Base-by-base conservation (phyloP, 2,329 filamentous ascomycete genomes). In the Waltergamsia citrina region DNA sequence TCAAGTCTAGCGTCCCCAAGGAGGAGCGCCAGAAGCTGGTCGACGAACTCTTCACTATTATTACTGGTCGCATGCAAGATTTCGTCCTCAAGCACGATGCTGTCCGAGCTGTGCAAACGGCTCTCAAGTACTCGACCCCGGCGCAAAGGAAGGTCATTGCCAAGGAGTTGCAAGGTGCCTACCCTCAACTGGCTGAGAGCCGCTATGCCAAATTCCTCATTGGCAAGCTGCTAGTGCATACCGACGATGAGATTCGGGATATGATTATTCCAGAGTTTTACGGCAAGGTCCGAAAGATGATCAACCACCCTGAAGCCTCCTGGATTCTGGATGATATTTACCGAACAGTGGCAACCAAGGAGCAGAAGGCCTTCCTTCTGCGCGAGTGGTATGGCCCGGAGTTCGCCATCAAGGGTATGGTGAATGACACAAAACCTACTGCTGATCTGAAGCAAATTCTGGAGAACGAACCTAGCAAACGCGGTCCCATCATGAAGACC, bases 301-400 rank as follows among this genome's bases (percentile, higher is more conserved):
- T 96, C 56, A 92, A 94, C 57, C 92, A 98, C 59, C 77, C 90
- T 2, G 93, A 98, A 60, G 92, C 85, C 21, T 88, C 86, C 26
- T 98, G 92, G 88, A 96, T 98, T 46, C 67, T 98, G 27, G 93
- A 98, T 56, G 92, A 98, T 57, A 83, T 95, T 45, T 98, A 96
- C 65, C 78, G 92, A 40, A 82, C 81, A 31, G 80, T 90, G 37
- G 88, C 90, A 8, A 92, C 83, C 16, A 78, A 80, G 50, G 72
- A 85, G 46, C 92, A 98, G 54, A 94, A 90, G 62, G 81, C 82
- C 22, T 74, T 75, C 31, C 69, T 98, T 39, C 69, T 98, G 38
- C 74, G 88, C 34, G 92, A 98, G 59, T 98, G 92, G 87, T 98
- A 95, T 56, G 92, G 92, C 2, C 74, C 90, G 1, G 92, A 96